Percentiles rank a stretch among this genome's conserved stretches.
phyloP scores from a whole-genome alignment of 1,284 basidiomycete genomes.

The Cryptococcus deneoformans region DNA sequence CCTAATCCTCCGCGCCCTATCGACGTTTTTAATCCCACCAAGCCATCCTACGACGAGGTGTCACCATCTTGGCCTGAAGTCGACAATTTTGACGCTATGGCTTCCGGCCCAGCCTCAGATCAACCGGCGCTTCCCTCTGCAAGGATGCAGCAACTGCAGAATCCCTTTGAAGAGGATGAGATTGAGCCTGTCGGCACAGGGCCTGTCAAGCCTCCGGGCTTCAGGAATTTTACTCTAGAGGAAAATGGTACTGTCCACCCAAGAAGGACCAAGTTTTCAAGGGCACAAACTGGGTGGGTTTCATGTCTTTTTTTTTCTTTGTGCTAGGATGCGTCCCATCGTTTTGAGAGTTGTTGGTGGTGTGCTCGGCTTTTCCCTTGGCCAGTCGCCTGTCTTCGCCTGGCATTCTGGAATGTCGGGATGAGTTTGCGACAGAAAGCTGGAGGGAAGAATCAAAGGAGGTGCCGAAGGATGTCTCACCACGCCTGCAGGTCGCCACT shows the following conservation, averaged over 20 bases:
- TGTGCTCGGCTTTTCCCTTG: not conserved
- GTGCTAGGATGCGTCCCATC: too few relatives aligned
- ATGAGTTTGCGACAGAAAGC: not conserved
- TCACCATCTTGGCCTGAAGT: slow-evolving; percentile 21
- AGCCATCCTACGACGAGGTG: not conserved
- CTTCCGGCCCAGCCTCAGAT: slow-evolving; percentile 2
- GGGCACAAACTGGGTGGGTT: slow-evolving; percentile 30
- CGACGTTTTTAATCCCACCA: not conserved
- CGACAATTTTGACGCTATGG: slow-evolving; percentile 1
- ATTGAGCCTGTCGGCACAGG: slow-evolving; percentile 23
- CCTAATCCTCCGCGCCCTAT: slow-evolving; percentile 7
- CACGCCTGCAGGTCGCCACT: too few relatives aligned
- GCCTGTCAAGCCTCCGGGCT: slow-evolving; percentile 16
- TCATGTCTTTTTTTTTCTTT: not conserved
- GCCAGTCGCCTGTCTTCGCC: not conserved
- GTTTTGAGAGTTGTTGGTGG: not conserved
- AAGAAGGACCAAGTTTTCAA: slow-evolving; percentile 24
- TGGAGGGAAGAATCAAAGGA: slow-evolving; percentile 1
- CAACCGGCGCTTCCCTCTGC: slow-evolving; percentile 18
- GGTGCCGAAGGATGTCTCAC: not conserved
- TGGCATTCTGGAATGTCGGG: not conserved
- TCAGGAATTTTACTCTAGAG: slow-evolving; percentile 6
- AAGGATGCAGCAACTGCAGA: slow-evolving; percentile 15
- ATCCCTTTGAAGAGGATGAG: slow-evolving; percentile 35
- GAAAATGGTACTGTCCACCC: slow-evolving; percentile 16